phyloP scores from a whole-genome alignment of 2,329 filamentous ascomycete genomes.

The Aspergillus fructus region DNA sequence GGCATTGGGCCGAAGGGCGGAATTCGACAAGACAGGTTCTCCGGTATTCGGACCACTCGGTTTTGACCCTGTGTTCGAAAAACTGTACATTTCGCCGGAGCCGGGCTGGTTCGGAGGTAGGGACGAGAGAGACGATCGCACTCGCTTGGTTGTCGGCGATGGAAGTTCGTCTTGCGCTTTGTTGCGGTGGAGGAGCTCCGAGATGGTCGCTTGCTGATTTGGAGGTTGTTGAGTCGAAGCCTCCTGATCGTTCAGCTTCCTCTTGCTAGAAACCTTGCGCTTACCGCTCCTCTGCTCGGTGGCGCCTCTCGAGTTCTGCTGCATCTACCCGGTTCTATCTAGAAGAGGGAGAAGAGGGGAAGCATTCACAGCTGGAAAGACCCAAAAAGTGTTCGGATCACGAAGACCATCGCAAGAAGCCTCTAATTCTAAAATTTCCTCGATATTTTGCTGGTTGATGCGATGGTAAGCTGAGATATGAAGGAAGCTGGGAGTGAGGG shows the following conservation, averaged over 20 bases:
- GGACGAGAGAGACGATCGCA: slow-evolving; percentile 23
- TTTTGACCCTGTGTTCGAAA: slow-evolving; percentile 41
- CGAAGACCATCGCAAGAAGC: slow-evolving; percentile 20
- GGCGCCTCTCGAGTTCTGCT: slow-evolving; percentile 37
- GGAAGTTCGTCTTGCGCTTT: slow-evolving; percentile 24
- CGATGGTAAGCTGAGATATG: slow-evolving; percentile 1
- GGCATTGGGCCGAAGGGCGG: slow-evolving; percentile 28
- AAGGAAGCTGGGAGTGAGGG: slow-evolving; percentile 9
- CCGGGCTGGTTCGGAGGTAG: slow-evolving; percentile 20
- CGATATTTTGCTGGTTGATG: background rate
- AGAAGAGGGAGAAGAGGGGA: slow-evolving; percentile 16
- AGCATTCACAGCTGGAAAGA: slow-evolving; percentile 22
- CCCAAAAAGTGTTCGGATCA: slow-evolving; percentile 14
- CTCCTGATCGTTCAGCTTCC: slow-evolving; percentile 39
- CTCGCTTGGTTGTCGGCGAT: slow-evolving; percentile 44
- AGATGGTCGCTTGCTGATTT: slow-evolving; percentile 44
- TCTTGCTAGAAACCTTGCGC: slow-evolving; percentile 43
- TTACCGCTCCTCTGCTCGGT: slow-evolving; percentile 44
- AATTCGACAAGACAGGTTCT: slow-evolving; percentile 31
- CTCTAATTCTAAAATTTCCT: background rate
- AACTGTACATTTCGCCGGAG: slow-evolving; percentile 56
- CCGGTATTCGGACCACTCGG: slow-evolving; percentile 47
- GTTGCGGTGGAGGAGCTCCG: slow-evolving; percentile 44
- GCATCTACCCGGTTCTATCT: slow-evolving; percentile 44
- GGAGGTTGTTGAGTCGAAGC: slow-evolving; percentile 29